Evolutionary conservation across 2,329 filamentous ascomycete species (phyloP), one percentile per base, ranked within the genome.

Genomic region (Diaporthe batatas): DNA sequence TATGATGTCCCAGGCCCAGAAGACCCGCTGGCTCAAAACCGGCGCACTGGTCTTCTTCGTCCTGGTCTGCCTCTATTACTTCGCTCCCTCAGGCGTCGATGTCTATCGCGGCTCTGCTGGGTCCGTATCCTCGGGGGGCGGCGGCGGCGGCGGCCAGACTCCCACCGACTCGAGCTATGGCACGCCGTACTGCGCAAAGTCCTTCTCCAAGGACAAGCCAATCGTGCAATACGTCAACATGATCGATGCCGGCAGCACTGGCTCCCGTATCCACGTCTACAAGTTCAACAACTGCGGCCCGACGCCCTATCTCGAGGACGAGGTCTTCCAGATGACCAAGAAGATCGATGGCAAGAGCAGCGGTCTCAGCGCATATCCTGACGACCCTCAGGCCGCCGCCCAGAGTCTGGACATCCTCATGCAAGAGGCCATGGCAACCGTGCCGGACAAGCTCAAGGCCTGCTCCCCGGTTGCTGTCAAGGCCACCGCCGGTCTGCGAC

Each of bases 201-300:
- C 96, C 54, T 92, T 89, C 84, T 94, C 94, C 78, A 91, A 93
- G 79, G 92, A 94, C 76, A 98, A 98, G 86, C 96, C 96, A 65
- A 90, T 99, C 77, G 92, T 98, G 75, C 96, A 99, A 82, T 99
- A 98, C 85, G 97, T 96, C 75, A 90, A 98, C 79, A 99, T 99
- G 96, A 94, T 99, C 80, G 96, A 99, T 83, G 96, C 96, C 62
- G 96, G 96, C 78, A 98, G 95, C 86, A 98, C 96, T 70, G 96
- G 96, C 74, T 98, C 96, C 74, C 93, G 96, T 78, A 98, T 99
- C 81, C 97, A 99, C 86, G 95, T 98, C 73, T 99, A 98, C 88
- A 94, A 95, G 81, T 99, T 98, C 90, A 98, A 98, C 88, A 98
- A 98, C 86, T 99, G 96, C 85, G 96, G 95, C 16, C 85, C 94